Base-by-base conservation (phyloP, 2,329 filamentous ascomycete species). In the Talaromyces sp. region DNA sequence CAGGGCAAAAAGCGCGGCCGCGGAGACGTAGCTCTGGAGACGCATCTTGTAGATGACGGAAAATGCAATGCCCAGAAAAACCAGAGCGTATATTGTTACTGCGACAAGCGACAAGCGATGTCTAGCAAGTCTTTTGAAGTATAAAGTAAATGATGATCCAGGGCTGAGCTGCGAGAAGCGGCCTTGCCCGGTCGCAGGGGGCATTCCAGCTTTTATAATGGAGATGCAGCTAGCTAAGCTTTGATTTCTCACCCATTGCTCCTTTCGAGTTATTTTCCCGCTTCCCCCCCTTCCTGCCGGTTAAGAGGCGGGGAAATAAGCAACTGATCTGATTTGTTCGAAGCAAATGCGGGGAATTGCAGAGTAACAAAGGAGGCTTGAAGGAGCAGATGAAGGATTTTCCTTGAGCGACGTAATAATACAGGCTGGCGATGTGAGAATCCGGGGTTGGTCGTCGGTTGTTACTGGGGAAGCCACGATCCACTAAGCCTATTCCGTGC, bases 31-130 rank as follows among this genome's bases (percentile, higher is more conserved):
- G 11, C 65, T 65, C 45, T 67, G 69, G 61, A 75, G 48, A 63
- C 73, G 70, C 73, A 75, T 75, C 56, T 62, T 70, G 68, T 68
- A 51, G 25, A 66, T 65, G 39, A 75, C 58, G 15, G 68, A 59
- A 37, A 58, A 56, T 43, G 65, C 66, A 58, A 69, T 56, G 25
- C 63, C 57, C 28, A 74, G 60, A 57, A 69, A 71, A 22, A 74
- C 52, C 48, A 68, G 58, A 57, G 61, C 66, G 58, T 68, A 73
- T 28, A 69, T 22, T 50, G 64, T 43, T 15, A 72, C 59, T 28
- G 72, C 41, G 59, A 68, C 66, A 59, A 60, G 58, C 28, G 69
- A 65, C 60, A 72, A 56, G 19, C 68, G 69, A 35, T 65, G 59
- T 61, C 66, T 53, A 19, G 35, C 53, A 43, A 60, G 58, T 55